These are phyloP conservation scores for Psilocybe sp. DNA, from an alignment of 768 basidiomycete genomes.

Conservation along the genomic window DNA sequence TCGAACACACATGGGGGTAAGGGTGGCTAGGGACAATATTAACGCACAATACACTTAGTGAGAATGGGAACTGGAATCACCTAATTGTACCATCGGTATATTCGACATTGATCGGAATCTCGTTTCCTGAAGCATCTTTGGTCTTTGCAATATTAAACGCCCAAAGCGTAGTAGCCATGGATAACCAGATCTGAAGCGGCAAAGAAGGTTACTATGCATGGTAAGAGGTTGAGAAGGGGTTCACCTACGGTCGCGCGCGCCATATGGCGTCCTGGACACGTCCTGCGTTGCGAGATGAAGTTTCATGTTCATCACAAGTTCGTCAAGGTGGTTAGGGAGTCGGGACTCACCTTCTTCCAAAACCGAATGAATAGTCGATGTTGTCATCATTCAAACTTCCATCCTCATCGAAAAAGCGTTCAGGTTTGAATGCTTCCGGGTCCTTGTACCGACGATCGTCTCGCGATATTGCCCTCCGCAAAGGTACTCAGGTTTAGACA, in stretches of 20 bases:
- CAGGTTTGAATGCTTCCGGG: conserved; percentile 32
- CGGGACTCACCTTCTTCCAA: conserved; percentile 21
- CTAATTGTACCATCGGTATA: conserved; percentile 12
- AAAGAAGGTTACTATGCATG: not conserved
- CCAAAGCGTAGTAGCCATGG: conserved; percentile 23
- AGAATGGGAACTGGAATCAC: too few species aligned
- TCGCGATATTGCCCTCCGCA: conserved; percentile 27
- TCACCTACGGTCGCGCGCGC: too few species aligned
- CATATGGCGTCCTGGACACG: conserved; percentile 15
- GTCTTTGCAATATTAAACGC: conserved; percentile 27
- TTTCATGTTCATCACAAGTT: not conserved
- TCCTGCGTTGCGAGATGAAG: conserved; percentile 2
- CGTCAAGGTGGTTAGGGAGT: too few species aligned
- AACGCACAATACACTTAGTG: too few species aligned
- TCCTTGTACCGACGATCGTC: conserved; percentile 27
- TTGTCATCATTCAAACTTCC: too few species aligned
- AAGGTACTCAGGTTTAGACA: too few species aligned
- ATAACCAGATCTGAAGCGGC: conserved; percentile 15
- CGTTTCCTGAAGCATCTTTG: conserved; percentile 20
- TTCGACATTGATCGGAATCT: conserved; percentile 17
- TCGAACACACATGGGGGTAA: too few species aligned
- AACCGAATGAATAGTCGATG: conserved; percentile 24
- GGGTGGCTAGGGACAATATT: too few species aligned
- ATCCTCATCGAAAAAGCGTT: conserved; percentile 33
- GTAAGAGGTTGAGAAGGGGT: not conserved